Evolutionary conservation across 176 grass and related monocot genomes (phyloP), one percentile per base, ranked within the genome.

Genomic region (Typha latifolia): DNA sequence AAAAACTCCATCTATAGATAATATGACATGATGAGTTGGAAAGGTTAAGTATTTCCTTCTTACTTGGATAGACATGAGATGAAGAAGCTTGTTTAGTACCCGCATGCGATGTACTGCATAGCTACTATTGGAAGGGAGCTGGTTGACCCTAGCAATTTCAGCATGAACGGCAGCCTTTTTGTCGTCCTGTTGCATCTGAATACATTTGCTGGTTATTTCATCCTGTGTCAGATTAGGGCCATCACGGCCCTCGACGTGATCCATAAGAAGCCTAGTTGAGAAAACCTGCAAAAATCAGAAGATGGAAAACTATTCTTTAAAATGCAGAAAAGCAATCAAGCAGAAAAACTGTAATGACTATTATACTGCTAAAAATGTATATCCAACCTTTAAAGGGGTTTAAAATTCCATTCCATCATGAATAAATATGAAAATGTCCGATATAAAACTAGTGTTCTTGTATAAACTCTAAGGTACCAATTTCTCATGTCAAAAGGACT

Each of bases 61-160:
- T 50, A 90, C 90, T 79, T 88, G 81, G 63, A 89, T 74, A 15
- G 85, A 91, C 24, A 96, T 15, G 32, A 96, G 83, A 65, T 89
- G 72, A 2, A 80, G 85, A 64, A 96, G 80, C 81, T 96, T 96
- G 74, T 75, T 96, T 63, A 96, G 78, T 49, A 96, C 88, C 37
- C 84, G 82, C 51, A 86, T 83, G 49, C 92, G 92, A 66, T 96
- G 88, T 32, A 91, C 80, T 0, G 82, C 88, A 15, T 91, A 96
- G 26, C 71, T 84, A 70, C 88, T 96, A 72, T 84, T 81, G 29
- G 77, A 63, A 66, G 92, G 92, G 4, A 96, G 85, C 53, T 77
- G 79, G 64, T 83, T 91, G 31, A 85, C 79, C 77, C 82, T 82
- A 0, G 23, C 55, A 11, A 86, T 69, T 68, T 96, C 92, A 0